Evolutionary conservation across 306 rosid species (phyloP).

Genomic region (Trifolium fragiferum): DNA sequence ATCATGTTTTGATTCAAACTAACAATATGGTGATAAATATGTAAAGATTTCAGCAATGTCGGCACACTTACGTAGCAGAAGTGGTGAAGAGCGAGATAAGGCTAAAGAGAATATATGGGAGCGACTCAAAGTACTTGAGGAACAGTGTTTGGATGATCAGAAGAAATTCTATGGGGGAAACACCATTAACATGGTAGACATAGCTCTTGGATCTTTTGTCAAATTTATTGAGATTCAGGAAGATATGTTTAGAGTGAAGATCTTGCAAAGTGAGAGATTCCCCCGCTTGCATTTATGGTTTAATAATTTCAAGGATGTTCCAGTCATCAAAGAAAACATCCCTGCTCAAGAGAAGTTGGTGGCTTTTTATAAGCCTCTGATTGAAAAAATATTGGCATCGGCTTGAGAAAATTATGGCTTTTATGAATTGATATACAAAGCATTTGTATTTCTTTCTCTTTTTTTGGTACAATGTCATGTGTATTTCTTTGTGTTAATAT

Average conservation of each 20-base stretch:
- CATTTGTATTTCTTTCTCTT: no score
- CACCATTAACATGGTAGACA: slow-evolving; percentile 43
- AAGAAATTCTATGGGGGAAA: slow-evolving; percentile 46
- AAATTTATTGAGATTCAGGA: slow-evolving; percentile 9
- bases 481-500: no score
- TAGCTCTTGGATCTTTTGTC: slow-evolving; percentile 42
- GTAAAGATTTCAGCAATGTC: not conserved
- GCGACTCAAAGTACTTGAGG: slow-evolving; percentile 39
- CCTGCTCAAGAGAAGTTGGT: slow-evolving; percentile 37
- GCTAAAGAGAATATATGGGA: slow-evolving; percentile 27
- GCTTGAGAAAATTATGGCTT: slow-evolving; percentile 19
- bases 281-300: slow-evolving; percentile 43
- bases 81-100: slow-evolving; percentile 32
- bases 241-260: slow-evolving; percentile 20
- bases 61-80: not conserved
- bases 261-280: slow-evolving; percentile 38
- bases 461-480: no score
- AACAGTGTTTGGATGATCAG: slow-evolving; percentile 31
- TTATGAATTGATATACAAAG: not conserved
- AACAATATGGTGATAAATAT: not conserved
- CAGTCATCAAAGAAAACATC: slow-evolving; percentile 36
- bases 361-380: not conserved
- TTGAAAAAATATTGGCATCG: not conserved
- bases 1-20: not conserved
- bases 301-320: slow-evolving; percentile 30